These are phyloP conservation scores for Caryopteris hybrid DNA, from an alignment of 305 asterid species.

Conservation along the genomic window DNA sequence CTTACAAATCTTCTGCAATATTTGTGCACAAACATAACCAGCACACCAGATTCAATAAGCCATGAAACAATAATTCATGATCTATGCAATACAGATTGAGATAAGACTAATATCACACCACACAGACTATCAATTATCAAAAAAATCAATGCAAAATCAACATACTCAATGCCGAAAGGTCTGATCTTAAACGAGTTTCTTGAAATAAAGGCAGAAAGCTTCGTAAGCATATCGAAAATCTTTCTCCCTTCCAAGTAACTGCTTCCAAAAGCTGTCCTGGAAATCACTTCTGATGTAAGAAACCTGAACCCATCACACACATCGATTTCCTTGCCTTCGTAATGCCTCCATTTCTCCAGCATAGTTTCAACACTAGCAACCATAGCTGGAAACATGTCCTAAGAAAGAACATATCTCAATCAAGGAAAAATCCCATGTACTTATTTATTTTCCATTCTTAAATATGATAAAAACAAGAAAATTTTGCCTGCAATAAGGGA, in stretches of 20 bases:
- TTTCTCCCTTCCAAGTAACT: constrained; percentile 35
- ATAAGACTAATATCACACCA: no score
- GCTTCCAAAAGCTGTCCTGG: constrained; percentile 44
- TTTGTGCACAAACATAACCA: not conserved
- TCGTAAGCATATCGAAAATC: constrained; percentile 28
- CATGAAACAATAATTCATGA: no score
- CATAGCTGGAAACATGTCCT: constrained; percentile 57
- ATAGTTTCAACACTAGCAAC: constrained; percentile 29
- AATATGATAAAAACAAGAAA: no score
- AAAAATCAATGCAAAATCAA: not conserved
- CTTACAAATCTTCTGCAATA: constrained; percentile 14
- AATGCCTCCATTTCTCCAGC: constrained; percentile 26
- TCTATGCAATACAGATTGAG: no score
- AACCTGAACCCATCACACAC: constrained; percentile 21
- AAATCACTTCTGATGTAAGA: constrained; percentile 34
- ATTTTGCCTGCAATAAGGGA: no score
- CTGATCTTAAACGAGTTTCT: constrained; percentile 18
- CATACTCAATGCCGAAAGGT: constrained; percentile 20
- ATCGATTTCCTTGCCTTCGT: constrained; percentile 28
- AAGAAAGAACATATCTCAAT: not conserved
- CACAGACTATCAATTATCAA: no score
- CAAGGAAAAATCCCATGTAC: not conserved
- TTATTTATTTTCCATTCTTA: no score
- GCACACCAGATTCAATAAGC: not conserved
- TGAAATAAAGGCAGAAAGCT: constrained; percentile 8